These are phyloP conservation scores for Dictyostelium intermedium DNA, from an alignment of 78 protist species.

Conservation along the genomic window DNA sequence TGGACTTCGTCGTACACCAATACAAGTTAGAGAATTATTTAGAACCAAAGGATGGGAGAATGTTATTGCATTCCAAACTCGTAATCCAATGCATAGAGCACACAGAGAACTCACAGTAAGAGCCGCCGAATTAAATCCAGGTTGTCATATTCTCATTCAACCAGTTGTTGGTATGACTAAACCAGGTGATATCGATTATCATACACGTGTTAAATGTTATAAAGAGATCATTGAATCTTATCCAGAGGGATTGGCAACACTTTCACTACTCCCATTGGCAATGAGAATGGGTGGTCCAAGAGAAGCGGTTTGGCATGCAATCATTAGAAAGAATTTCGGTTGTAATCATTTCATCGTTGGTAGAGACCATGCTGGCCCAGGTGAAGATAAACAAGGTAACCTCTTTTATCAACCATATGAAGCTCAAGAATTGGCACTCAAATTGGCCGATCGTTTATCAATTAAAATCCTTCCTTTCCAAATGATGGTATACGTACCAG, in stretches of 20 bases:
- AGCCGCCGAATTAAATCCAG: slow-evolving; percentile 77
- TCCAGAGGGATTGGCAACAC: slow-evolving; percentile 65
- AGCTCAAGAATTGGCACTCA: slow-evolving; percentile 90
- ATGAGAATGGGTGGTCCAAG: slow-evolving; percentile 96
- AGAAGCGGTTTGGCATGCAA: slow-evolving; percentile 97
- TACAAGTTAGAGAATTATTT: slow-evolving; percentile 87
- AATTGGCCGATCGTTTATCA: slow-evolving; percentile 83
- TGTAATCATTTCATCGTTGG: slow-evolving; percentile 97
- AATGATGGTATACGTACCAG: slow-evolving; percentile 89
- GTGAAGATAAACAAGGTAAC: slow-evolving; percentile 82
- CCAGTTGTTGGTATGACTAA: slow-evolving; percentile 96
- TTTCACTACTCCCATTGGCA: slow-evolving; percentile 73
- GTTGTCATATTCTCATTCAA: slow-evolving; percentile 89
- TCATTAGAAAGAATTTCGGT: slow-evolving; percentile 96
- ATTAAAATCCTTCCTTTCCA: slow-evolving; percentile 91
- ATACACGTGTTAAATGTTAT: slow-evolving; percentile 90
- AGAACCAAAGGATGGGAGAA: slow-evolving; percentile 45
- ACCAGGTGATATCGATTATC: slow-evolving; percentile 95
- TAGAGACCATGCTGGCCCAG: slow-evolving; percentile 97
- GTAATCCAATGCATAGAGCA: slow-evolving; percentile 97
- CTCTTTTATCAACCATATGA: slow-evolving; percentile 93
- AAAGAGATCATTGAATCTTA: slow-evolving; percentile 81
- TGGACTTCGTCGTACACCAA: slow-evolving; percentile 83
- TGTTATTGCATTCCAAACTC: slow-evolving; percentile 94
- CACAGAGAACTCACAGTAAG: slow-evolving; percentile 84